Percentiles rank a stretch among this genome's conserved stretches.
Evolutionary conservation across 1,284 basidiomycete genomes (phyloP).

Genomic region (Earliella scabrosa): DNA sequence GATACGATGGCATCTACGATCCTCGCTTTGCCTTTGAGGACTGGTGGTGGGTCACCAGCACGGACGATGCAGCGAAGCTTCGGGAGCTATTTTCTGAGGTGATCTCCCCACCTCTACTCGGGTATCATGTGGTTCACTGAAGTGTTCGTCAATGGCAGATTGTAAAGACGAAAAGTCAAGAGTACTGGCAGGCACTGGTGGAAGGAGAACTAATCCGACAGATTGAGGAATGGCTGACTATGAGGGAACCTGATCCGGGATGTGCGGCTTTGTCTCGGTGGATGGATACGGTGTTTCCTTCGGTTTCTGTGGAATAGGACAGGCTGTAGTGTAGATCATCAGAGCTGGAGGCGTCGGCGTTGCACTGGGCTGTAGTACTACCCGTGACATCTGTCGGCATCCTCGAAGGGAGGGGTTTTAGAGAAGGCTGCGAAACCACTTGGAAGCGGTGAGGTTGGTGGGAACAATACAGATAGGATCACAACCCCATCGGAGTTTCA

Average conservation of each 20-base stretch:
- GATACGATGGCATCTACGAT: conserved; percentile 11
- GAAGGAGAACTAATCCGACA: conserved; percentile 11
- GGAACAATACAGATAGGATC: too few relatives aligned
- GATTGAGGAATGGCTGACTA: conserved; percentile 3
- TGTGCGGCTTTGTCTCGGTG: not conserved
- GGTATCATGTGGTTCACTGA: too few relatives aligned
- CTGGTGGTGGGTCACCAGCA: conserved; percentile 1
- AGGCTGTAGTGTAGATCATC: too few relatives aligned
- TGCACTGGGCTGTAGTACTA: too few relatives aligned
- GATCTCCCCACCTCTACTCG: not conserved
- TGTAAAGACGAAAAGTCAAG: not conserved
- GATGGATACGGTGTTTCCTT: conserved; percentile 3
- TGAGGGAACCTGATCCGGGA: not conserved
- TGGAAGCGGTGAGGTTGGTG: too few relatives aligned
- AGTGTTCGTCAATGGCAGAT: not conserved
- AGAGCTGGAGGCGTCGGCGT: too few relatives aligned
- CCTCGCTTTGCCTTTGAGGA: not conserved
- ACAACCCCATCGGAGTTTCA: too few relatives aligned
- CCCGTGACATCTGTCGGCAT: too few relatives aligned
- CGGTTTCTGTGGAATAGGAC: too few relatives aligned
- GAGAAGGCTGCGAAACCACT: too few relatives aligned
- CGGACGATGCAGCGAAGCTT: conserved; percentile 2
- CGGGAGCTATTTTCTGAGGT: conserved; percentile 4
- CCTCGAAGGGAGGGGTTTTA: too few relatives aligned
- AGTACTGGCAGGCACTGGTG: conserved; percentile 13